Conservation (phyloP, 331 rosid species). For the Quercus phellos region DNA sequence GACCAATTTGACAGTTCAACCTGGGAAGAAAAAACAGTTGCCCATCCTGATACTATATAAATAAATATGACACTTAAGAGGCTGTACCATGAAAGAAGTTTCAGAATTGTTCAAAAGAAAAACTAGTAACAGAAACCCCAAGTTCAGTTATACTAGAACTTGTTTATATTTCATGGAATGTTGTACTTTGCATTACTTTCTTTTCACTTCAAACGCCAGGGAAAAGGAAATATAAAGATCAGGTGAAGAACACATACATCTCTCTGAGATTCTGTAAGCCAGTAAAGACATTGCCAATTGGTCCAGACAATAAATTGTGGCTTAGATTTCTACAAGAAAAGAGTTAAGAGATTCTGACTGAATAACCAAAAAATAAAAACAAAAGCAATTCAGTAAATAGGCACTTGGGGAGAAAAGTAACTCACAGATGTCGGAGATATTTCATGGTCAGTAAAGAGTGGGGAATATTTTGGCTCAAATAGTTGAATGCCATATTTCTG, state of each 20-base stretch:
- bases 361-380: background rate
- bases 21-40: too few species aligned
- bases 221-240: background rate
- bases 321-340: constrained; percentile 68
- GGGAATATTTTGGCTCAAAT: constrained; percentile 54
- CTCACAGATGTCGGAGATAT: constrained; percentile 55
- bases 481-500: constrained; percentile 79
- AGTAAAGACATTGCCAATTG: constrained; percentile 68
- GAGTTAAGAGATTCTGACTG: constrained; percentile 5
- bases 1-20: too few species aligned
- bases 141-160: background rate
- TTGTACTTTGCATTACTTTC: background rate
- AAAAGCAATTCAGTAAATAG: background rate
- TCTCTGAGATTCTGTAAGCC: constrained; percentile 63
- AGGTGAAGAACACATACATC: constrained; percentile 48
- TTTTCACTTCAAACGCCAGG: too few species aligned
- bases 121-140: background rate
- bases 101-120: background rate
- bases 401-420: constrained; percentile 8
- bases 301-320: constrained; percentile 72
- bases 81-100: background rate
- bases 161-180: background rate
- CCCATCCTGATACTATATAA: too few species aligned
- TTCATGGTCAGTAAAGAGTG: constrained; percentile 54
- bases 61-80: background rate